Evolutionary conservation across 2,329 filamentous ascomycete species (phyloP), one percentile per base, ranked within the genome.

Genomic region (Sarocladium kiliense): DNA sequence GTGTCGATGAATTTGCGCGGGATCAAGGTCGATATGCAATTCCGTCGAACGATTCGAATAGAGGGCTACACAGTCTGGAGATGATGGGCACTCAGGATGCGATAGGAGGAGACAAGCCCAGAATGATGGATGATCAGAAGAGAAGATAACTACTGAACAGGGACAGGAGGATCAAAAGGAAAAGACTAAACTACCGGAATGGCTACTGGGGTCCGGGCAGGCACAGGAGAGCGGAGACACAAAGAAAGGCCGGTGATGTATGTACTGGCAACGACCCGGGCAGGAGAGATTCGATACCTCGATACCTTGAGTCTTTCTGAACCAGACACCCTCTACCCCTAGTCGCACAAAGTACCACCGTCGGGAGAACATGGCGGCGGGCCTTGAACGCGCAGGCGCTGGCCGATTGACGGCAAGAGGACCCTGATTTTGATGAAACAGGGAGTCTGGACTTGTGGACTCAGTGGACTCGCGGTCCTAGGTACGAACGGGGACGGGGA

Each of bases 351-450:
- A 36, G 26, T 51, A 19, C 47, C 47, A 23, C 44, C 41, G 41
- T 44, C 16, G 23, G 27, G 18, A 36, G 47, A 36, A 21, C 30
- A 51, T 3, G 18, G 30, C 47, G 18, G 30, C 47, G 47, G 47
- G n/a, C 18, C 47, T 51, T 26, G 47, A 16, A 45, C 7, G 41
- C n/a, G 18, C 34, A 26, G 44, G 3, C n/a, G 18, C 30, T 23
- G 30, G 26, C 6, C 26, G 26, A 34, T 21, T 14, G n/a, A 21
- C 18, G 47, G 47, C 27, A 36, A 36, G 47, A 51, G 16, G 47
- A 51, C 47, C 47, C 47, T 51, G 47, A 51, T 18, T 51, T 51
- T 51, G 47, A 51, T 51, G 47, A 51, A 51, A 51, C 47, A 34
- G 30, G 27, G 27, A 51, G 47, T 36, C 47, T 36, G n/a, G 47